These are phyloP conservation scores for Cadophora luteo-olivacea DNA, from an alignment of 2,329 filamentous ascomycete species.

Conservation along the genomic window DNA sequence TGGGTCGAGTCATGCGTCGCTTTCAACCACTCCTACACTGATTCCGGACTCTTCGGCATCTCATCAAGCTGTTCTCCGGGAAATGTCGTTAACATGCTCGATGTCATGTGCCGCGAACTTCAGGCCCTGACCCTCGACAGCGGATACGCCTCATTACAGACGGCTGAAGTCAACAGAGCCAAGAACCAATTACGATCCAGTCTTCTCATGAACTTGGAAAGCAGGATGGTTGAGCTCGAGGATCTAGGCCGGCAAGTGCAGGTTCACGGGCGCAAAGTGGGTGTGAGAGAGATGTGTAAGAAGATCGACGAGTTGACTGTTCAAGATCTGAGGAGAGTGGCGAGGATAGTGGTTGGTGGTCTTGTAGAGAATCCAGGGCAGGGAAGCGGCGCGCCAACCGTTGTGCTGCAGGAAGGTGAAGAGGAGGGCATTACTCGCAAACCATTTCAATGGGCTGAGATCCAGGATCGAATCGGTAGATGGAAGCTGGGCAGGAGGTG, in stretches of 20 bases:
- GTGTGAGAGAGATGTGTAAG: constrained; percentile 90
- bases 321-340: constrained; percentile 81
- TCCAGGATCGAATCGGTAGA: constrained; percentile 82
- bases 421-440: constrained; percentile 68
- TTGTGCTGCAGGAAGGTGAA: constrained; percentile 92
- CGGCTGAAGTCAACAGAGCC: constrained; percentile 83
- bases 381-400: constrained; percentile 88
- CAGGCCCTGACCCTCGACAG: constrained; percentile 76
- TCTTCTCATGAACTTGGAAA: constrained; percentile 97
- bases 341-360: constrained; percentile 78
- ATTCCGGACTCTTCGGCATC: constrained; percentile 95
- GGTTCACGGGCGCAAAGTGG: constrained; percentile 92
- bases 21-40: constrained; percentile 97
- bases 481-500: constrained; percentile 80
- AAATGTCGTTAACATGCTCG: constrained; percentile 82
- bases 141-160: constrained; percentile 74
- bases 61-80: constrained; percentile 83
- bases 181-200: constrained; percentile 95
- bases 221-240: constrained; percentile 95
- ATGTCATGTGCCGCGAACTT: constrained; percentile 93
- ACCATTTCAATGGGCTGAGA: constrained; percentile 82
- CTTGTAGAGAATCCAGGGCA: constrained; percentile 74
- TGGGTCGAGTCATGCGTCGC: constrained; percentile 97
- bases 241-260: constrained; percentile 95
- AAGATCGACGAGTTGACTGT: constrained; percentile 85